Conservation (phyloP, 352 stramenopile species). For the Thraustochytrium sp. region DNA sequence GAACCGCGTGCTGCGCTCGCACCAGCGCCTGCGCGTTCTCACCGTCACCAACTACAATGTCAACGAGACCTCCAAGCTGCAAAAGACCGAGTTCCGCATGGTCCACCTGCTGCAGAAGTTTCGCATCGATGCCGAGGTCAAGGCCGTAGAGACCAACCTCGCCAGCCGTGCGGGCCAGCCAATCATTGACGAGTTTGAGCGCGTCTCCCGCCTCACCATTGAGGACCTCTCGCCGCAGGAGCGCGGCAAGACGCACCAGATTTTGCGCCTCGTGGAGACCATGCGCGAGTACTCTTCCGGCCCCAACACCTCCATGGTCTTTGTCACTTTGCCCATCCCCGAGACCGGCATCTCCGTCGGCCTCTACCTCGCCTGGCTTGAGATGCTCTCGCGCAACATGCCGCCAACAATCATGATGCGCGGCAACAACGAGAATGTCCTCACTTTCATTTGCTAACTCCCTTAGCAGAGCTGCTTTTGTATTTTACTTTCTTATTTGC, state of each 20-base stretch:
- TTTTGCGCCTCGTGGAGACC: conserved; percentile 11
- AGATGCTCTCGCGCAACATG: conserved; percentile 41
- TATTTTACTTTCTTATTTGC: no score
- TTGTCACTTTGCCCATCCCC: conserved; percentile 45
- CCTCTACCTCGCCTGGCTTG: conserved; percentile 42
- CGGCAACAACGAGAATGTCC: conserved; percentile 40
- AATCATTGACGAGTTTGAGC: conserved; percentile 39
- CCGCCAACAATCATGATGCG: conserved; percentile 43
- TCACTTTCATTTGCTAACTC: conserved; percentile 46
- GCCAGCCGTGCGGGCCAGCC: background rate
- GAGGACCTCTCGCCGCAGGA: conserved; percentile 30
- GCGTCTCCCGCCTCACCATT: background rate
- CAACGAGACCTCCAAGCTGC: conserved; percentile 35
- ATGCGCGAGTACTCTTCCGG: background rate
- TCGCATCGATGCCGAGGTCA: conserved; percentile 28
- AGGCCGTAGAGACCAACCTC: conserved; percentile 40
- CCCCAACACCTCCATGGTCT: conserved; percentile 36
- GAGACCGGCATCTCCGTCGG: conserved; percentile 13
- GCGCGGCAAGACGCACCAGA: conserved; percentile 33
- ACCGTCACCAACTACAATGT: conserved; percentile 46
- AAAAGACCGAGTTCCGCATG: conserved; percentile 46
- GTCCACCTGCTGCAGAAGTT: conserved; percentile 44
- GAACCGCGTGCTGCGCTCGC: background rate
- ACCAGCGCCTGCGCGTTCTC: conserved; percentile 41
- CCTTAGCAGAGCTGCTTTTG: no score